A percentile compares a stretch with the other conserved stretches of the same genome.
phyloP scores from a whole-genome alignment of 1,284 basidiomycete species.

The Cutaneotrichosporon sp. region DNA sequence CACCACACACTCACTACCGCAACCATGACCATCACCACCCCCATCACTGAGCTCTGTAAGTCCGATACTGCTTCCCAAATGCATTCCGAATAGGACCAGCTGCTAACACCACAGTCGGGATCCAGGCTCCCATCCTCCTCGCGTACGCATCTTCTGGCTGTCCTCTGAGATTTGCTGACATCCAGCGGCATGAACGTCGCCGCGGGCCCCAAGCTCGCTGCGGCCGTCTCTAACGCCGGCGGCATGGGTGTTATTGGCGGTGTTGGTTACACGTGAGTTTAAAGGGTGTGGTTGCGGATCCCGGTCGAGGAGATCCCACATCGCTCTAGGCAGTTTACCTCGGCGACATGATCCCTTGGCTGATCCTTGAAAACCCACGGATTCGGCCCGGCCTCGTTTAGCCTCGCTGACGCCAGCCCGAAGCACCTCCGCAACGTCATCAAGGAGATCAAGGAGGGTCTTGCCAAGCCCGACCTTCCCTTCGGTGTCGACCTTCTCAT shows the following conservation, averaged over 20 bases:
- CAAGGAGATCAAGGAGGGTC: constrained; percentile 62
- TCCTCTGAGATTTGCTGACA: neutral
- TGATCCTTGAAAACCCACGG: no score
- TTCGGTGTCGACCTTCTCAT: constrained; percentile 84
- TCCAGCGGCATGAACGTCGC: constrained; percentile 69
- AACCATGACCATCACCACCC: constrained; percentile 54
- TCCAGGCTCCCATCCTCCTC: constrained; percentile 80
- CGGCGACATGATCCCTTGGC: no score
- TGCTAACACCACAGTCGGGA: constrained; percentile 52
- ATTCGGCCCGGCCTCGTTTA: neutral
- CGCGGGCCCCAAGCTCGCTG: constrained; percentile 75
- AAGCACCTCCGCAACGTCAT: constrained; percentile 57
- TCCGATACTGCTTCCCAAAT: constrained; percentile 3
- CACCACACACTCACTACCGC: neutral
- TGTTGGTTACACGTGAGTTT: constrained; percentile 64
- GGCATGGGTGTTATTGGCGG: constrained; percentile 85
- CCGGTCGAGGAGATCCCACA: no score
- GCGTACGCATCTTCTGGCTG: constrained; percentile 51
- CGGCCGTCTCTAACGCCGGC: constrained; percentile 69
- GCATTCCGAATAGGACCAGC: neutral
- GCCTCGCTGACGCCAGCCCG: constrained; percentile 30
- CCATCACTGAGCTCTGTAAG: constrained; percentile 67
- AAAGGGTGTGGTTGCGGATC: no score
- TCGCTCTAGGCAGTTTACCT: no score
- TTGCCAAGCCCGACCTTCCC: constrained; percentile 51